Base-by-base conservation (phyloP, 495 filamentous ascomycete genomes). In the Podospora appendiculata region DNA sequence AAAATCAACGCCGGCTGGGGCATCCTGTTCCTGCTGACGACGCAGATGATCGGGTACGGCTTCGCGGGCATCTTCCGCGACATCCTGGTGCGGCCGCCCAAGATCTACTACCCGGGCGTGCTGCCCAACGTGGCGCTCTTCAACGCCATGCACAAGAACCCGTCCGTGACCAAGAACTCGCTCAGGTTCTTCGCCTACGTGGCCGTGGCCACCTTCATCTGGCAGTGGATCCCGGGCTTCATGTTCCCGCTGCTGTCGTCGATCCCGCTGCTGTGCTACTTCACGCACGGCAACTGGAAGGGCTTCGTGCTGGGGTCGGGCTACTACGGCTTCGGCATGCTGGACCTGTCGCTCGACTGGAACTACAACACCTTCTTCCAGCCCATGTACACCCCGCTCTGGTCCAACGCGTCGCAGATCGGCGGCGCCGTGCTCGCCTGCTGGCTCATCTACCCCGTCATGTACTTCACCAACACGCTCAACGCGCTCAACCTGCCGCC, bases 401-500 rank as follows among this genome's bases (percentile, higher is more conserved):
- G 59, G 59, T 52, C 56, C 6, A 55, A 55, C 40, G 54, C 44
- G 7, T 45, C 46, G 16, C 49, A 48, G 12, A 42, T 50, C 25
- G 33, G 32, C 14, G 53, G 48, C 32, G 53, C 56, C 4, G 49
- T 55, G 13, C 25, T 49, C 10, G 49, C 48, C 11, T 32, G 38
- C 41, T 59, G 55, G 55, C 16, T 59, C 43, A 46, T 57, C 25
- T 55, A 59, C 39, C 56, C 57, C 17, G 32, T 60, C 40, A 34
- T 52, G 45, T 59, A 57, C 44, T 62, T 55, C 48, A 54, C 47
- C 50, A 57, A 47, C 48, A 48, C 48, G 25, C 53, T 55, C 35
- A 50, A 50, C 45, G 68, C 71, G 11, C 64, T 70, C 19, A 71
- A 69, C 46, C 56, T 72, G 39, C 70, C 72, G 3, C 59, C 76